Evolutionary conservation across 257 asterid species (phyloP).

Genomic region (Forsythia suspensa): DNA sequence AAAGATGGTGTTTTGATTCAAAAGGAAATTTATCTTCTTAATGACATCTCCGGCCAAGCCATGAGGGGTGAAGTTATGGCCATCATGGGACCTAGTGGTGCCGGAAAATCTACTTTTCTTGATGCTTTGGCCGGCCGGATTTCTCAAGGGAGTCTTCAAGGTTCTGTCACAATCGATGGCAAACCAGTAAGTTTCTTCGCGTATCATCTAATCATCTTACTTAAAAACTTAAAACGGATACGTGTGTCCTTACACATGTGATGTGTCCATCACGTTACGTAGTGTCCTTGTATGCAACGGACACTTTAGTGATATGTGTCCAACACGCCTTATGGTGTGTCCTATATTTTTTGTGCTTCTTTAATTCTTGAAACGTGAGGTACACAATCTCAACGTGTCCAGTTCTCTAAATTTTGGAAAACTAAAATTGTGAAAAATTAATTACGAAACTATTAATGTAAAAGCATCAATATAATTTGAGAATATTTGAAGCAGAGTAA

Average conservation of each 20-base stretch:
- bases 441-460: not conserved
- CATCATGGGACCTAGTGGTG: slow-evolving; percentile 92
- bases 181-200: slow-evolving; percentile 51
- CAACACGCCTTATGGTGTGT: not conserved
- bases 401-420: no score
- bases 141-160: slow-evolving; percentile 86
- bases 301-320: not conserved
- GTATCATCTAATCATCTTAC: not conserved
- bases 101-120: slow-evolving; percentile 84
- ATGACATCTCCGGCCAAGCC: slow-evolving; percentile 84
- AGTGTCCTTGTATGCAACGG: no score
- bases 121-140: slow-evolving; percentile 90
- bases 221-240: not conserved
- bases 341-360: not conserved
- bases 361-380: not conserved
- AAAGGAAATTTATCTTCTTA: slow-evolving; percentile 70
- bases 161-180: slow-evolving; percentile 79
- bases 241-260: no score
- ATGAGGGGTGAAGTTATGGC: slow-evolving; percentile 79
- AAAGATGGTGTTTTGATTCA: slow-evolving; percentile 74
- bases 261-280: no score
- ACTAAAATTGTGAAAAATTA: no score
- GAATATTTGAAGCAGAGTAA: not conserved
- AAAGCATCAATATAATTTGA: not conserved
- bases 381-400: not conserved